A percentile compares a stretch with the other conserved stretches of the same genome.
phyloP scores from a whole-genome alignment of 768 basidiomycete species.

The Roridomyces roridus region DNA sequence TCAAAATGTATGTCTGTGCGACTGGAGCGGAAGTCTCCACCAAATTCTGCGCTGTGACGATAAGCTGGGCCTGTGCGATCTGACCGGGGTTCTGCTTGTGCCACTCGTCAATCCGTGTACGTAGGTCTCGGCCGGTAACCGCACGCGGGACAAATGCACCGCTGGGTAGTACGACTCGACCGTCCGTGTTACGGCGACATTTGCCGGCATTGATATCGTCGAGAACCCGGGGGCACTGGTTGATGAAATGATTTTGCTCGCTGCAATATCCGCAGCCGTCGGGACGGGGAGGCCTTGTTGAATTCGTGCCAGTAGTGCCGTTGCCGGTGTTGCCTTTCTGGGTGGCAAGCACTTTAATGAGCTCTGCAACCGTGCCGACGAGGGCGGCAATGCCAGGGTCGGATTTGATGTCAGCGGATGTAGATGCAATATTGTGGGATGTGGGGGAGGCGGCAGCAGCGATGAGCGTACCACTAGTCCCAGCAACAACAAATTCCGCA shows the following conservation, averaged over 20 bases:
- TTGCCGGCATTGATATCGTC: conserved; percentile 26
- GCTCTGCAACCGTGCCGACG: background rate
- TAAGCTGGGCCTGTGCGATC: conserved; percentile 3
- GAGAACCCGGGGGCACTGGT: conserved; percentile 26
- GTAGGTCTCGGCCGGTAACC: conserved; percentile 1
- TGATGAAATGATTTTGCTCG: conserved; percentile 28
- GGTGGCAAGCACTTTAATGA: conserved; percentile 10
- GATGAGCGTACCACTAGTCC: background rate
- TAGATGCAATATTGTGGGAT: background rate
- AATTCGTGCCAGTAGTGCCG: background rate
- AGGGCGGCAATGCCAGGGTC: conserved; percentile 12
- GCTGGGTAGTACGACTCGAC: conserved; percentile 29
- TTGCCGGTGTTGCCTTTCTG: background rate
- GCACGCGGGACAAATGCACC: conserved; percentile 29
- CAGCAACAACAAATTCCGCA: conserved; percentile 24
- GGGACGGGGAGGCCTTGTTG: background rate
- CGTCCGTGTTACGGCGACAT: conserved; percentile 27
- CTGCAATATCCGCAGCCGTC: conserved; percentile 29
- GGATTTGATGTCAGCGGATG: background rate
- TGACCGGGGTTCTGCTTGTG: conserved; percentile 18
- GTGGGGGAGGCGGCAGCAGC: background rate
- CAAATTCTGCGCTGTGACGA: background rate
- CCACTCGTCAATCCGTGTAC: conserved; percentile 10
- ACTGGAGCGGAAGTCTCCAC: background rate
- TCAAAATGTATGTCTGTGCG: background rate